Evolutionary conservation across 1,284 basidiomycete genomes (phyloP), one percentile per base, ranked within the genome.

Genomic region (Puccinia triticina): DNA sequence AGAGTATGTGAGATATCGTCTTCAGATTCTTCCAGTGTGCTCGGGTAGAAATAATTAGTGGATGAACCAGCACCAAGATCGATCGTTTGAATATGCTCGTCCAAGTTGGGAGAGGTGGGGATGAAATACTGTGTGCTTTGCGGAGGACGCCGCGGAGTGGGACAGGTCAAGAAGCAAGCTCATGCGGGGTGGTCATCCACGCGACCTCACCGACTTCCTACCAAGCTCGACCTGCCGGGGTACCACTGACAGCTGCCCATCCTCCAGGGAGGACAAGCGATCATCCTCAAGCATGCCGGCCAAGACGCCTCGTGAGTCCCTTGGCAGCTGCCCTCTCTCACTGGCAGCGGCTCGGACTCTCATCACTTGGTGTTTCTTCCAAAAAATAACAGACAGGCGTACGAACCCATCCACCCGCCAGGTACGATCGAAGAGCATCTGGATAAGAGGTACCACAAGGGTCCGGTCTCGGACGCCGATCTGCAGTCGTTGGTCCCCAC

Each of bases 351-450:
- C n/a, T n/a, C n/a, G n/a, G n/a, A n/a, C n/a, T n/a, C n/a, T n/a
- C n/a, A n/a, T n/a, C n/a, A n/a, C n/a, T n/a, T n/a, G n/a, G n/a
- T 34, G 21, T 40, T 29, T 18, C n/a, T 32, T 48, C 26, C 37
- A 12, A 12, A 37, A n/a, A n/a, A n/a, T n/a, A n/a, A n/a, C n/a
- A n/a, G 12, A 23, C n/a, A 2, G n/a, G 43, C 26, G 8, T 82
- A 75, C 55, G 80, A 82, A 78, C 92, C 92, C 11, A 94, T 95
- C 64, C 94, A 96, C 85, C 94, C 94, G 0, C 94, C 93, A 3
- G 92, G 95, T 84, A 92, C 93, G 1, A 94, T 96, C 84, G 92
- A 91, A 46, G 92, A 91, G 43, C 92, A 96, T 86, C 89, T 96
- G 32, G 92, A 92, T 69, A 89, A 89, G 55, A 91, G 93, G 83